Evolutionary conservation across 1,284 basidiomycete species (phyloP), one percentile per base, ranked within the genome.

Genomic region (Takashimella tepidaria): DNA sequence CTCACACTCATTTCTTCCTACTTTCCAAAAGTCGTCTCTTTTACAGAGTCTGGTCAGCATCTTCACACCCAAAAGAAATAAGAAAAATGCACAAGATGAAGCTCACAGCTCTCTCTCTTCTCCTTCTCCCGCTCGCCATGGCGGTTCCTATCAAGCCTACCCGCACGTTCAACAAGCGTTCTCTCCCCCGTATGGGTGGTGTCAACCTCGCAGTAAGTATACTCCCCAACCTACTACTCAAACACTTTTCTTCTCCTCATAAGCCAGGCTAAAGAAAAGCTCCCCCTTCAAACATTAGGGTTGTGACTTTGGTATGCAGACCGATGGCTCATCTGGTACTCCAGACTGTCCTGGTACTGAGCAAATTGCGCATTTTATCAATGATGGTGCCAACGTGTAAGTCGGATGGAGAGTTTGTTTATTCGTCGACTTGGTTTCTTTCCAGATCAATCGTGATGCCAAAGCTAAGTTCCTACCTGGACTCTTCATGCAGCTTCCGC

Each of bases 301-400:
- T 42, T 68, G 63, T 55, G 68, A 70, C 45, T 70, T 67, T 52
- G 68, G 67, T 40, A 64, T 65, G 51, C 55, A 51, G 46, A 61
- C 60, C 51, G 56, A 63, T 44, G 68, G 68, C 23, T 46, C 41
- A 21, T 50, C 61, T 12, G 60, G 61, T 53, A 54, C 53, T 45
- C 50, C 49, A 48, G 61, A 64, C 50, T 80, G 80, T 70, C 57
- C 71, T 49, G 79, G 79, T 47, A 70, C 71, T 11, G 78, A 79
- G 8, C 83, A 84, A 66, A 82, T 84, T 79, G 60, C 72, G 40
- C 82, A 84, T 63, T 84, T 84, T 57, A 78, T 64, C 48, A 50
- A 55, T 8, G 55, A 67, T 22, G 72, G 73, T 25, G 68, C 63
- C 20, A 71, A 71, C 58, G 40, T 66, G 69, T 65, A 45, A 51